Percentiles rank a stretch among this genome's conserved stretches.
phyloP scores from a whole-genome alignment of 2,329 filamentous ascomycete species.

The Diatrype stigma region DNA sequence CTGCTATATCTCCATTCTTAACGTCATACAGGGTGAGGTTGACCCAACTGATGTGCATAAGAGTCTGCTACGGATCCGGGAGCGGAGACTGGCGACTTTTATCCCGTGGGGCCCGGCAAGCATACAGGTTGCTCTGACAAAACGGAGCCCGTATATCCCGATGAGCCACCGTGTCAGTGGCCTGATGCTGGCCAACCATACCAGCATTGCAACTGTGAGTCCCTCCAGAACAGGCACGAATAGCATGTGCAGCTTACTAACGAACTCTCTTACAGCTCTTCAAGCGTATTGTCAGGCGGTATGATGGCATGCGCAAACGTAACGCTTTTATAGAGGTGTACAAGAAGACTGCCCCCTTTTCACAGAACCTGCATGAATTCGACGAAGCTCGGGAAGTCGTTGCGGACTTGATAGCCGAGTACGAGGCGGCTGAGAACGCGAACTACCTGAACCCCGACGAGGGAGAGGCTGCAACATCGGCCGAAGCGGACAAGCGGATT shows the following conservation, averaged over 20 bases:
- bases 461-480: slow-evolving; percentile 48
- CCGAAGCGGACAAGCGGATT: slow-evolving; percentile 49
- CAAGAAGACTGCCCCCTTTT: slow-evolving; percentile 91
- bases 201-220: slow-evolving; percentile 82
- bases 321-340: slow-evolving; percentile 97
- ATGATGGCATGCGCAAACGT: slow-evolving; percentile 89
- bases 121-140: slow-evolving; percentile 94
- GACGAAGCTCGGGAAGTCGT: slow-evolving; percentile 93
- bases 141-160: slow-evolving; percentile 92
- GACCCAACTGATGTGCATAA: slow-evolving; percentile 99
- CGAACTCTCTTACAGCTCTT: slow-evolving; percentile 58
- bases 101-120: slow-evolving; percentile 98
- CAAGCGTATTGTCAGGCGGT: slow-evolving; percentile 87
- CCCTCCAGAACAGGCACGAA: background rate
- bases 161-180: slow-evolving; percentile 94
- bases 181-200: slow-evolving; percentile 97
- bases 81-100: slow-evolving; percentile 89
- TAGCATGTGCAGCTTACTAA: background rate
- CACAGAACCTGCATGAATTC: slow-evolving; percentile 88
- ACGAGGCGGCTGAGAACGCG: slow-evolving; percentile 88
- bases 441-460: slow-evolving; percentile 80
- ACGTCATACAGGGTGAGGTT: slow-evolving; percentile 98
- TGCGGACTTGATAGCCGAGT: slow-evolving; percentile 85
- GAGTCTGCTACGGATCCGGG: slow-evolving; percentile 90
- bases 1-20: slow-evolving; percentile 98